Evolutionary conservation across 2,329 filamentous ascomycete species (phyloP), one percentile per base, ranked within the genome.

Genomic region (Aspergillus caelatus): DNA sequence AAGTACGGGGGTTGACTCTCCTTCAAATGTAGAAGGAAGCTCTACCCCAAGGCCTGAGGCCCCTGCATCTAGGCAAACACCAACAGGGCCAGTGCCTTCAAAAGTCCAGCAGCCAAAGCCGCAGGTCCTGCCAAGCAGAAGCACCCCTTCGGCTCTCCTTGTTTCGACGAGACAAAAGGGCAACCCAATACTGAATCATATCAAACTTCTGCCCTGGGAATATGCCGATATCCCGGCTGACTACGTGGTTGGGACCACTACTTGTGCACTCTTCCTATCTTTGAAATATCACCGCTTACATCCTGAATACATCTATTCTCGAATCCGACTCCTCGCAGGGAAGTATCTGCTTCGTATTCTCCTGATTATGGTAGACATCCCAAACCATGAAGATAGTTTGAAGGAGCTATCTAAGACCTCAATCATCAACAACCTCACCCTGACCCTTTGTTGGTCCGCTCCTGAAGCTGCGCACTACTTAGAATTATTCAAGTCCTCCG

Each of bases 201-300:
- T 99, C 71, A 89, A 90, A 64, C 89, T 91, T 1, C 84, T 96
- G 63, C 87, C 93, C 0, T 99, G 95, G 95, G 95, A 99, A 79
- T 98, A 97, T 78, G 94, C 92, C 65, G 94, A 98, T 73, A 97
- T 97, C n/a, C 90, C 91, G 1, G 92, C 94, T 36, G 95, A 99
- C 80, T 99, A 96, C 77, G 90, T 94, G 10, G 83, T 98, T 55
- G 94, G 95, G 0, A 76, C 86, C 48, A 96, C 93, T 0, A 96
- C 94, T 8, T 97, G 94, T 73, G 94, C 92, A 0, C 84, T 99
- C 6, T 99, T 98, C 75, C 83, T 99, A 48, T 96, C 92, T 55
- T 86, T 99, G 60, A 99, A 98, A 78, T 99, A 99, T 78, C 95
- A 99, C 78, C 92, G 94, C 32, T 85, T 99, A 58, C 95, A 99